Percentiles rank a stretch among this genome's conserved stretches.
phyloP scores from a whole-genome alignment of 768 basidiomycete species.

The Udeniomyces megalosporus region DNA sequence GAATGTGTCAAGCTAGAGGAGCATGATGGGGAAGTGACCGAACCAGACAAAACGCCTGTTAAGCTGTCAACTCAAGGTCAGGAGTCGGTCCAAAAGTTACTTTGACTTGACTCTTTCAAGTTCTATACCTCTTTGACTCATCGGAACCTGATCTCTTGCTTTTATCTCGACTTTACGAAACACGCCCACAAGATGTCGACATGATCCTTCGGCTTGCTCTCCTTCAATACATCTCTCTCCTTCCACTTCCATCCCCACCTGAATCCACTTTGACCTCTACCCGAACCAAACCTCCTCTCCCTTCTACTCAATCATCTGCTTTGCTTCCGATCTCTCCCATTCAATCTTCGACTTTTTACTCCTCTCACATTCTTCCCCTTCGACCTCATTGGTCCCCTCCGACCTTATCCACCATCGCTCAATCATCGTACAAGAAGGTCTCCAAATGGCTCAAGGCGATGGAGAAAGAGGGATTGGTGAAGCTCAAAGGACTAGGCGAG shows the following conservation, averaged over 20 bases:
- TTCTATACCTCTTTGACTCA: no score
- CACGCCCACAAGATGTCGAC: slow-evolving; percentile 44
- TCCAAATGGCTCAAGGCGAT: slow-evolving; percentile 59
- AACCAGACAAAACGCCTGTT: no score
- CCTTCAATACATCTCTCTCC: slow-evolving; percentile 45
- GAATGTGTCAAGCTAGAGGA: background rate
- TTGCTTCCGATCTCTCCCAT: slow-evolving; percentile 45
- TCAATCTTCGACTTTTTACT: slow-evolving; percentile 57
- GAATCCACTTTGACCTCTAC: slow-evolving; percentile 32
- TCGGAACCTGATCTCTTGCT: no score
- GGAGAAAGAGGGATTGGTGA: slow-evolving; percentile 58
- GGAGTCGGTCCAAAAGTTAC: no score
- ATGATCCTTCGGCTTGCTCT: slow-evolving; percentile 44
- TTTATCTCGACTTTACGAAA: no score
- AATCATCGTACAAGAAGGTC: slow-evolving; percentile 64
- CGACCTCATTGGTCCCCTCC: slow-evolving; percentile 51
- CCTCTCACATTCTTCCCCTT: slow-evolving; percentile 56
- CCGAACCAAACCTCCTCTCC: slow-evolving; percentile 7
- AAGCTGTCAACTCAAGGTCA: no score
- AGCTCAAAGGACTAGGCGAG: slow-evolving; percentile 46
- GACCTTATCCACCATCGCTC: slow-evolving; percentile 40
- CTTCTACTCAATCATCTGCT: no score
- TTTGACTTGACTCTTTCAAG: no score
- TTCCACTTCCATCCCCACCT: no score
- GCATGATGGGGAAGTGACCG: no score